Conservation (phyloP, 2,329 filamentous ascomycete species). For the Xylariaceae sp. region DNA sequence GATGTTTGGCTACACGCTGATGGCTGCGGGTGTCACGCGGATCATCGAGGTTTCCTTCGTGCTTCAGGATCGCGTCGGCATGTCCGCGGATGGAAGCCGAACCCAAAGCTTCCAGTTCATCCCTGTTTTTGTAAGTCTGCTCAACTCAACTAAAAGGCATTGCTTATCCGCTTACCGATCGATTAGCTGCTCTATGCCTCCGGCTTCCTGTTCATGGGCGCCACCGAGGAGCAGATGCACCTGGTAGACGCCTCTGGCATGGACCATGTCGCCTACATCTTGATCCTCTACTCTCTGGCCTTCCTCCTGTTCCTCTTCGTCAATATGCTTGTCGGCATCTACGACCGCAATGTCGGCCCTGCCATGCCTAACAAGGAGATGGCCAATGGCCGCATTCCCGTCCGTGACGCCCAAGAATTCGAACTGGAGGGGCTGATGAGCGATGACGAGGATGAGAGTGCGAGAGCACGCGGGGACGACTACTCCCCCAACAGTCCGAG, state of each 20-base stretch:
- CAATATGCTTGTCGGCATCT: constrained; percentile 78
- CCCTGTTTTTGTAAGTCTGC: constrained; percentile 57
- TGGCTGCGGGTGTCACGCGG: constrained; percentile 76
- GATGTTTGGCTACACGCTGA: constrained; percentile 90
- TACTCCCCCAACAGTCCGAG: constrained; percentile 39
- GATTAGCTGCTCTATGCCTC: constrained; percentile 79
- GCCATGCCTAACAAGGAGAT: constrained; percentile 27
- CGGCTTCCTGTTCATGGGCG: constrained; percentile 95
- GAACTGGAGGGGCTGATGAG: constrained; percentile 86
- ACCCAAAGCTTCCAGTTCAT: constrained; percentile 65
- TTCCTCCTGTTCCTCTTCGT: constrained; percentile 88
- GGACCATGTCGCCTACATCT: constrained; percentile 84
- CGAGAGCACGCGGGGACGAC: constrained; percentile 30
- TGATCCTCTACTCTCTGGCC: constrained; percentile 84
- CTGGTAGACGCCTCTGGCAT: constrained; percentile 67
- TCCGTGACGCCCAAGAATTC: constrained; percentile 83
- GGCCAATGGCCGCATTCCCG: constrained; percentile 24
- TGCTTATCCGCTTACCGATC: constrained; percentile 13
- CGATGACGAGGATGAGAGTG: constrained; percentile 66
- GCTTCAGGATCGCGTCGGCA: constrained; percentile 60
- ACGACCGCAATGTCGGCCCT: constrained; percentile 54
- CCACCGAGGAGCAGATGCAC: constrained; percentile 91
- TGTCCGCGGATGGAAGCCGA: constrained; percentile 60
- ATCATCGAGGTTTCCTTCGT: constrained; percentile 91
- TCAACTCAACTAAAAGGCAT: background rate